phyloP scores from a whole-genome alignment of 495 filamentous ascomycete genomes.

The Lophiostoma macrostomum region DNA sequence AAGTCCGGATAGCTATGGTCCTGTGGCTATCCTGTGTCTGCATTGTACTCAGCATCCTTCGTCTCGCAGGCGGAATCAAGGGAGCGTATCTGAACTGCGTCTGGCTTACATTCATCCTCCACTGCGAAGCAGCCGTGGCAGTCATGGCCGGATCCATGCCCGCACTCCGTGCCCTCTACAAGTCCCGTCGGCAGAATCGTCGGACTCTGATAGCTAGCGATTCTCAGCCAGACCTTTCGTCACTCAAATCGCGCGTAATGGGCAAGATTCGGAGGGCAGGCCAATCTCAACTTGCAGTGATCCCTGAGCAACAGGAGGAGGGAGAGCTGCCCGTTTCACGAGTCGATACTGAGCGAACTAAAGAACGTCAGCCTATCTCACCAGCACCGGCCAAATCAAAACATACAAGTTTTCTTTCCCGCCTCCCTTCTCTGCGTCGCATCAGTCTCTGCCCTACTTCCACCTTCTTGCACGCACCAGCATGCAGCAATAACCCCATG shows the following conservation, averaged over 20 bases:
- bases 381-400: too few species aligned
- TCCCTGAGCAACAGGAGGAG: too few species aligned
- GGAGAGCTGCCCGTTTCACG: too few species aligned
- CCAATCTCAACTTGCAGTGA: too few species aligned
- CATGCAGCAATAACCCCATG: not conserved
- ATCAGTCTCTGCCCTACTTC: not conserved
- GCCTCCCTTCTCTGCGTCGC: not conserved
- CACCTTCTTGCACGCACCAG: not conserved
- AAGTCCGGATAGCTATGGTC: slow-evolving; percentile 4
- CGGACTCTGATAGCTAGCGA: not conserved
- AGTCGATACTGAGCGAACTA: too few species aligned
- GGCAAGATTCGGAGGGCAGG: not conserved
- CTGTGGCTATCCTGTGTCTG: slow-evolving; percentile 8
- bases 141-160: slow-evolving; percentile 8
- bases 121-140: slow-evolving; percentile 9
- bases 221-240: not conserved
- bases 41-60: slow-evolving; percentile 6
- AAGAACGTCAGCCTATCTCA: not conserved
- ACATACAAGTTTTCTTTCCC: not conserved
- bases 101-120: slow-evolving; percentile 9
- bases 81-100: not conserved
- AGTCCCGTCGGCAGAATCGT: not conserved
- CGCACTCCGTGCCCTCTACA: slow-evolving; percentile 3
- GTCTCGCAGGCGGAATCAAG: not conserved
- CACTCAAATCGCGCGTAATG: not conserved